Conservation (phyloP, 257 asterid species). For the Echites panduratus region DNA sequence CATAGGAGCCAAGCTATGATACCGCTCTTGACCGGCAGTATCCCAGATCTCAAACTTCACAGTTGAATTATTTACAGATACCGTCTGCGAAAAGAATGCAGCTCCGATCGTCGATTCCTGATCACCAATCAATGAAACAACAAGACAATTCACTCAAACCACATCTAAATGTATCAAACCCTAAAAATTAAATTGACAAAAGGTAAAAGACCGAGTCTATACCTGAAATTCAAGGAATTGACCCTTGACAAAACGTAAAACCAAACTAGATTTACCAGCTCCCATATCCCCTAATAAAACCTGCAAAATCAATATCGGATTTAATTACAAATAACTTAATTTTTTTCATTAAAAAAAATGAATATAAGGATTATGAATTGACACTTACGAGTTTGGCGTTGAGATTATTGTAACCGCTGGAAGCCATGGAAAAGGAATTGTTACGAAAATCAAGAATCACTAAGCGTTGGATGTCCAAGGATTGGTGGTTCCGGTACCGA, state of each 20-base stretch:
- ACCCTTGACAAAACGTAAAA: constrained; percentile 85
- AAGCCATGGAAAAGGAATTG: constrained; percentile 30
- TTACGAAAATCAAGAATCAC: too few relatives aligned
- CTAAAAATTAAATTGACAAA: neutral
- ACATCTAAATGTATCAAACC: neutral
- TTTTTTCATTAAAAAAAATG: neutral
- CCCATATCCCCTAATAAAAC: constrained; percentile 95
- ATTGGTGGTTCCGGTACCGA: too few relatives aligned
- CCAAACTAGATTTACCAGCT: constrained; percentile 92
- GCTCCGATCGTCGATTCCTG: constrained; percentile 99
- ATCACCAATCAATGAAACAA: neutral
- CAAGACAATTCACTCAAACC: neutral
- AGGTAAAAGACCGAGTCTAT: constrained; percentile 6
- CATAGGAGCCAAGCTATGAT: constrained; percentile 99
- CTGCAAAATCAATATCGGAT: constrained; percentile 29
- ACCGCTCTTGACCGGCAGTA: constrained; percentile 98
- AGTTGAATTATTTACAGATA: constrained; percentile 69
- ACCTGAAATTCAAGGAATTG: constrained; percentile 92
- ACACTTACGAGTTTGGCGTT: constrained; percentile 73
- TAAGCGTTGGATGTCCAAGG: neutral
- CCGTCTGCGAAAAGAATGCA: constrained; percentile 83
- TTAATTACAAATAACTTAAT: constrained; percentile 6
- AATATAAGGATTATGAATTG: neutral
- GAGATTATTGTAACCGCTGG: constrained; percentile 57
- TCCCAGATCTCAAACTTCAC: constrained; percentile 99